Evolutionary conservation across 2,329 filamentous ascomycete genomes (phyloP).

Genomic region (Cercospora canescens): DNA sequence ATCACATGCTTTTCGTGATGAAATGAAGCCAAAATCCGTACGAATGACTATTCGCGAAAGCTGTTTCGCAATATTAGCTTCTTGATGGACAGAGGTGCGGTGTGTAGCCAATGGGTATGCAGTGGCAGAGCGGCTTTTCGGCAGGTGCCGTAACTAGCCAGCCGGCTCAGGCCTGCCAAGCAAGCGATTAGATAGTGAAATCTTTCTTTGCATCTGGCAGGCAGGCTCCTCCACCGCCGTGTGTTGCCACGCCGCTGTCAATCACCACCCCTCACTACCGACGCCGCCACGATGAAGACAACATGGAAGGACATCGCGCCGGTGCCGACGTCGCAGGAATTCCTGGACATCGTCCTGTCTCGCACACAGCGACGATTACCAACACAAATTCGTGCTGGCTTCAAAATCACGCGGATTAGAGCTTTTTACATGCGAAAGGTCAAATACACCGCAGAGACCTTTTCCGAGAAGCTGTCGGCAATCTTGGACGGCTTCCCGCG

Average conservation of each 20-base stretch:
- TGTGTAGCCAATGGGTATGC: not conserved
- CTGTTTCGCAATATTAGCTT: too few relatives aligned
- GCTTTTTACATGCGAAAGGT: constrained; percentile 97
- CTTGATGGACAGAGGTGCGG: too few relatives aligned
- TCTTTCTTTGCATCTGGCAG: not conserved
- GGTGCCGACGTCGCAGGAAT: constrained; percentile 84
- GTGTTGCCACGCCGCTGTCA: constrained; percentile 6
- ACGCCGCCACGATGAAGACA: constrained; percentile 53
- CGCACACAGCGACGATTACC: constrained; percentile 89
- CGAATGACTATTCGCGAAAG: too few relatives aligned
- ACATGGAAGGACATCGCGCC: constrained; percentile 57
- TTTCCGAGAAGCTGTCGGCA: constrained; percentile 85
- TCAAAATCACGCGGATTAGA: constrained; percentile 93
- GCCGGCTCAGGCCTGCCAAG: not conserved
- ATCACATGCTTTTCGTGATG: too few relatives aligned
- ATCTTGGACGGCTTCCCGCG: constrained; percentile 94
- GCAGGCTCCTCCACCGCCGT: constrained; percentile 1
- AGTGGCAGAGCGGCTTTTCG: not conserved
- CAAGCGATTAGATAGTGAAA: not conserved
- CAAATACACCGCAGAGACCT: constrained; percentile 97
- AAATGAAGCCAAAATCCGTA: too few relatives aligned
- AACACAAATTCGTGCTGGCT: constrained; percentile 92
- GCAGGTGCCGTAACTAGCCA: not conserved
- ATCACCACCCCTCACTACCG: not conserved
- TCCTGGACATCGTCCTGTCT: constrained; percentile 94